Percentiles rank a stretch among this genome's conserved stretches.
phyloP scores from a whole-genome alignment of 1,284 basidiomycete genomes.

The Tylopilus sp. region DNA sequence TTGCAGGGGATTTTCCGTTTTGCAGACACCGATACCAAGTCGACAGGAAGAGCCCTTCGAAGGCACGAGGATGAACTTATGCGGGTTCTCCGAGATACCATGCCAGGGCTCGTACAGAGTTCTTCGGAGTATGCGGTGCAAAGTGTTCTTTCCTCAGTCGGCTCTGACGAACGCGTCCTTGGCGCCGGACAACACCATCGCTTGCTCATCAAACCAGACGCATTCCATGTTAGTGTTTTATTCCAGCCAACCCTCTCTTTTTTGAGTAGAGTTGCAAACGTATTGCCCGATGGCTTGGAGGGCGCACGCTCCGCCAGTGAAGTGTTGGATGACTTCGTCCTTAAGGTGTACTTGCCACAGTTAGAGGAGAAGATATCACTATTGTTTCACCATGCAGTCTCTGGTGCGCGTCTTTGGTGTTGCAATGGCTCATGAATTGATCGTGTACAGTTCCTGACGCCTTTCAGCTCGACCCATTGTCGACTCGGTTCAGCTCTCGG shows the following conservation, averaged over 20 bases:
- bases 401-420: conserved; percentile 60
- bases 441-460: conserved; percentile 76
- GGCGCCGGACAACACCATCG: conserved; percentile 85
- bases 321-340: conserved; percentile 94
- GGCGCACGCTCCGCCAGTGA: conserved; percentile 78
- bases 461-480: conserved; percentile 82
- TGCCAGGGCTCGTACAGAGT: conserved; percentile 92
- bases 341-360: conserved; percentile 94
- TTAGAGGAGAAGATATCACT: conserved; percentile 94
- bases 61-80: conserved; percentile 89
- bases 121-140: conserved; percentile 71
- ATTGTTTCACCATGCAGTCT: conserved; percentile 89
- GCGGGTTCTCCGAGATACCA: conserved; percentile 87
- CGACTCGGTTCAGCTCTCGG: conserved; percentile 68
- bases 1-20: conserved; percentile 89
- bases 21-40: conserved; percentile 86
- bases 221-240: conserved; percentile 94
- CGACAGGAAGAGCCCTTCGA: conserved; percentile 75
- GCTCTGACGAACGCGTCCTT: conserved; percentile 78
- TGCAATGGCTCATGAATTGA: conserved; percentile 17
- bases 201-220: conserved; percentile 89
- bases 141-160: conserved; percentile 66
- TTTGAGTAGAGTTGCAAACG: conserved; percentile 76
- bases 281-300: conserved; percentile 82
- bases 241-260: conserved; percentile 95